Conservation (phyloP, 441 rosid genomes). For the California macrophylla region DNA sequence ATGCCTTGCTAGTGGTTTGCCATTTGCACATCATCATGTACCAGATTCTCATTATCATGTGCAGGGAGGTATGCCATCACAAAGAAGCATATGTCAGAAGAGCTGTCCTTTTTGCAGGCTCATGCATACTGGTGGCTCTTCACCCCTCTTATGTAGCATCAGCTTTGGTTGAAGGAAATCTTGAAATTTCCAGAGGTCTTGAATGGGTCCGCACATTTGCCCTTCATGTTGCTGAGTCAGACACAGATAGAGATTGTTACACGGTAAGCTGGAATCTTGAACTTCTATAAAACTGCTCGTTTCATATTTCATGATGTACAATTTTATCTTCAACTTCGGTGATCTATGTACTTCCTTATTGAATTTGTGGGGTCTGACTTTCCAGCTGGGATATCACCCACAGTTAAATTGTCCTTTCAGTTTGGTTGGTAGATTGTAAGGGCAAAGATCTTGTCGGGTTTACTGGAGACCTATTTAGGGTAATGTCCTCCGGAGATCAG, state of each 20-base stretch:
- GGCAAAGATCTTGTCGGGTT: background rate
- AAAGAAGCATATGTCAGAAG: constrained; percentile 86
- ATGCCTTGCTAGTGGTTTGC: background rate
- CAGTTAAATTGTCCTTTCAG: background rate
- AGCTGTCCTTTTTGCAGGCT: constrained; percentile 82
- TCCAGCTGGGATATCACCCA: background rate
- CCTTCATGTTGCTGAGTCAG: constrained; percentile 64
- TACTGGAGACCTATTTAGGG: background rate
- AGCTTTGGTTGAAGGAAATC: constrained; percentile 59
- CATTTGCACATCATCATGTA: background rate
- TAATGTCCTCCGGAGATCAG: background rate
- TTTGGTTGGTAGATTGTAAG: background rate
- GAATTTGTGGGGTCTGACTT: background rate
- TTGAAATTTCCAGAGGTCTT: constrained; percentile 62
- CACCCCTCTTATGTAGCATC: constrained; percentile 74
- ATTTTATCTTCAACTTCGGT: background rate
- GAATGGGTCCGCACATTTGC: constrained; percentile 94
- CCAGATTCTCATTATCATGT: constrained; percentile 13
- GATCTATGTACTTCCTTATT: background rate
- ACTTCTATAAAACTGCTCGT: background rate
- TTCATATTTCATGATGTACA: background rate
- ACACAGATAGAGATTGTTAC: constrained; percentile 77
- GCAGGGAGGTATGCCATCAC: constrained; percentile 79
- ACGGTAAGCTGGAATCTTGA: constrained; percentile 36
- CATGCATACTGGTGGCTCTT: constrained; percentile 65